phyloP scores from a whole-genome alignment of 345 rosid genomes.

The Sonneratia alba region DNA sequence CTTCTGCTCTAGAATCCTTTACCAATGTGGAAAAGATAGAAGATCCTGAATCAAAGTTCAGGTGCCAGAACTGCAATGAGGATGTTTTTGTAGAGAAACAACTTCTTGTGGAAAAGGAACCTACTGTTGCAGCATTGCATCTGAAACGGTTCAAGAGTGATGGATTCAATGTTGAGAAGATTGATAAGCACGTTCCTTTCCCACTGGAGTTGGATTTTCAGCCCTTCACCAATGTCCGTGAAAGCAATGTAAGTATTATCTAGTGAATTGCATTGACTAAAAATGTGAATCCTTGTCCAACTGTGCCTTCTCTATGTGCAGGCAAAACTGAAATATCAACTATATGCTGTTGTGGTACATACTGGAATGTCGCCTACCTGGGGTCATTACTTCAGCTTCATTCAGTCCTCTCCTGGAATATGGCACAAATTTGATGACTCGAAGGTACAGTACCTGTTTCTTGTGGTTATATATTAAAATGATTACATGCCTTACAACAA shows the following conservation, averaged over 20 bases:
- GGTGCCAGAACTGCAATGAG: constrained; percentile 59
- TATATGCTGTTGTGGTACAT: constrained; percentile 78
- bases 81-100: constrained; percentile 66
- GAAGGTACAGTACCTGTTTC: constrained; percentile 26
- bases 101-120: constrained; percentile 58
- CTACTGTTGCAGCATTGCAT: constrained; percentile 62
- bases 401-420: constrained; percentile 53
- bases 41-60: constrained; percentile 40
- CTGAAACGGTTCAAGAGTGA: constrained; percentile 80
- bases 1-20: constrained; percentile 56
- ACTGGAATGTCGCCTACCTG: constrained; percentile 39
- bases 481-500: neutral
- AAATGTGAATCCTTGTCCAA: neutral
- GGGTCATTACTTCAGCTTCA: constrained; percentile 67
- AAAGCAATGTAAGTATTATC: constrained; percentile 32
- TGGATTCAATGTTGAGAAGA: constrained; percentile 57
- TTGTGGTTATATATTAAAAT: neutral
- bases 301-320: constrained; percentile 8
- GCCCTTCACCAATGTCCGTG: constrained; percentile 38
- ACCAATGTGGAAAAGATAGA: constrained; percentile 73
- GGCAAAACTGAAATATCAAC: constrained; percentile 49
- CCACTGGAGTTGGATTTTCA: constrained; percentile 75
- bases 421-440: constrained; percentile 73
- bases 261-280: neutral
- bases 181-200: constrained; percentile 55